Percentiles rank a stretch among this genome's conserved stretches.
Evolutionary conservation across 768 basidiomycete genomes (phyloP).

Genomic region (Lentinula sp.): DNA sequence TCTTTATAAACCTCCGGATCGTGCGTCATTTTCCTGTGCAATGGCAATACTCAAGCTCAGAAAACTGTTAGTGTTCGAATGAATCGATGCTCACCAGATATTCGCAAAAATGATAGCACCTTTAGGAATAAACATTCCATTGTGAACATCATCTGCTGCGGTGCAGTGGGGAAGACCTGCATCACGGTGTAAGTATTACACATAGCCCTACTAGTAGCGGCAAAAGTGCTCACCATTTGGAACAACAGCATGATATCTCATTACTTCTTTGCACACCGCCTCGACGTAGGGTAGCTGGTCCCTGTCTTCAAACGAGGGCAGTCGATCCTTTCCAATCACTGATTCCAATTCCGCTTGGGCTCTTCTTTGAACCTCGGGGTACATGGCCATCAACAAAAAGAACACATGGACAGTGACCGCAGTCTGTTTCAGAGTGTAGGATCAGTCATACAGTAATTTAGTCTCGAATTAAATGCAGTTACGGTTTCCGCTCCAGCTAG

Average conservation of each 20-base stretch:
- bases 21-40: constrained; percentile 14
- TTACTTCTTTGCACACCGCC: constrained; percentile 12
- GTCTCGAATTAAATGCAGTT: background rate
- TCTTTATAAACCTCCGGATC: constrained; percentile 9
- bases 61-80: background rate
- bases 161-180: constrained; percentile 11
- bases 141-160: constrained; percentile 25
- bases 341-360: constrained; percentile 16
- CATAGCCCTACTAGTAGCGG: too few species aligned
- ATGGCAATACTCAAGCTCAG: background rate
- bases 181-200: background rate
- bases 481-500: constrained; percentile 21
- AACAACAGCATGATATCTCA: constrained; percentile 11
- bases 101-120: constrained; percentile 19
- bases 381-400: constrained; percentile 11
- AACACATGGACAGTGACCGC: constrained; percentile 11
- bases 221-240: constrained; percentile 7
- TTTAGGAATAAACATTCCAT: constrained; percentile 31
- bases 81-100: constrained; percentile 9
- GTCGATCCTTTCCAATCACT: constrained; percentile 13
- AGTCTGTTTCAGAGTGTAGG: background rate
- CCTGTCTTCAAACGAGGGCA: constrained; percentile 13
- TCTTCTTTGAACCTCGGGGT: constrained; percentile 13
- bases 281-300: constrained; percentile 12
- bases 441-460: background rate